phyloP scores from a whole-genome alignment of 495 filamentous ascomycete species.

The Hyaloscypha hepaticicola region DNA sequence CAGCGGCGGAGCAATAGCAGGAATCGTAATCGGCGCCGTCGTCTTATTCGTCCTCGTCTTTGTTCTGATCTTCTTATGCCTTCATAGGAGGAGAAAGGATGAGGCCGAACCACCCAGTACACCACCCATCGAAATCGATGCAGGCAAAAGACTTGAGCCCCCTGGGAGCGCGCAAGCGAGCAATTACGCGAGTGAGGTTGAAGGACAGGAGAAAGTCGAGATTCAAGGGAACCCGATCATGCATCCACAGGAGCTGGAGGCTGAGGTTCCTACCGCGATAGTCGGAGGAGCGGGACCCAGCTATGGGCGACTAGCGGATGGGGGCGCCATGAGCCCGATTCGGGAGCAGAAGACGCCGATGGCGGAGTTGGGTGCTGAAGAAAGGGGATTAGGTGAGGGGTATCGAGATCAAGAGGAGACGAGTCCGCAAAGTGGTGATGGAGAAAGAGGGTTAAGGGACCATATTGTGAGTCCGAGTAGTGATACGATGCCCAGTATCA shows the following conservation, averaged over 20 bases:
- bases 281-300: background rate
- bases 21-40: constrained; percentile 37
- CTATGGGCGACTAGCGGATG: background rate
- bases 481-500: constrained; percentile 3
- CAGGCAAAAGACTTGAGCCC: constrained; percentile 6
- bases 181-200: constrained; percentile 8
- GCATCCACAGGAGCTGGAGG: constrained; percentile 24
- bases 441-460: background rate
- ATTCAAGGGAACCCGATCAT: constrained; percentile 26
- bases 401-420: background rate
- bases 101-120: background rate
- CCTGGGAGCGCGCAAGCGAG: background rate
- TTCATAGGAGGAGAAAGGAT: constrained; percentile 1
- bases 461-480: constrained; percentile 17
- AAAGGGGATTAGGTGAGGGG: constrained; percentile 9
- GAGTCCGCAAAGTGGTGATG: background rate
- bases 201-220: constrained; percentile 24
- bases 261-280: constrained; percentile 3
- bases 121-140: constrained; percentile 15
- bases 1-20: constrained; percentile 37
- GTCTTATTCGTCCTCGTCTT: constrained; percentile 25
- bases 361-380: constrained; percentile 11
- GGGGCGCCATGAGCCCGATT: background rate
- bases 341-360: constrained; percentile 10
- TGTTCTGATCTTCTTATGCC: constrained; percentile 25